Percentiles rank a stretch among this genome's conserved stretches.
These are phyloP conservation scores for Sisymbrium irio DNA, from an alignment of 345 rosid genomes.

Conservation along the genomic window DNA sequence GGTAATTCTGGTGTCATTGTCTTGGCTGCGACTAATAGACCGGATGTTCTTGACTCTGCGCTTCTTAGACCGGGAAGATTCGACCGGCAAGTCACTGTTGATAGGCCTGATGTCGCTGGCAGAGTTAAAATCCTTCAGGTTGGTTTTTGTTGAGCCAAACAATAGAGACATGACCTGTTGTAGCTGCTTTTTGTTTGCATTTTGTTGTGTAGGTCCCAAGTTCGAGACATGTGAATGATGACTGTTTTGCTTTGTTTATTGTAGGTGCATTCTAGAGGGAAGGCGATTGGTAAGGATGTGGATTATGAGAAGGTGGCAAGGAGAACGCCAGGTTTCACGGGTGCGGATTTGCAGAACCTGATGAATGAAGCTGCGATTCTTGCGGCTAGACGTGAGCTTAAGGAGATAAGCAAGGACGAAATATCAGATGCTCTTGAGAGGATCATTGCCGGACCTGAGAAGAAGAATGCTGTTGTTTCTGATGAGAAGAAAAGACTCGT, in stretches of 20 bases:
- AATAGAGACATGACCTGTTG: no score
- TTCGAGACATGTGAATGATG: no score
- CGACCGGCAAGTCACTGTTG: conserved; percentile 78
- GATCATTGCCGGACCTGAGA: conserved; percentile 97
- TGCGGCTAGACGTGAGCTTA: conserved; percentile 92
- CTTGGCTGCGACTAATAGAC: conserved; percentile 83
- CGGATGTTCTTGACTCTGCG: conserved; percentile 81
- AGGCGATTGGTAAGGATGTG: conserved; percentile 93
- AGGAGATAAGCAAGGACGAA: conserved; percentile 97
- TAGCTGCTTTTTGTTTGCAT: no score
- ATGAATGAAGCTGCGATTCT: conserved; percentile 98
- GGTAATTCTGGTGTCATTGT: conserved; percentile 89
- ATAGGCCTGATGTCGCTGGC: conserved; percentile 91
- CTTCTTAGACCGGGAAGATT: conserved; percentile 87
- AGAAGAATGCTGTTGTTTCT: conserved; percentile 91
- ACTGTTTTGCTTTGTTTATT: not conserved
- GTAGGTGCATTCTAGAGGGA: conserved; percentile 95
- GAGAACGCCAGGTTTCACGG: conserved; percentile 93
- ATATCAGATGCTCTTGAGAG: conserved; percentile 95
- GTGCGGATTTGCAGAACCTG: conserved; percentile 91
- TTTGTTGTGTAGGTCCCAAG: no score
- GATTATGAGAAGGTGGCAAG: conserved; percentile 89
- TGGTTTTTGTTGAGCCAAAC: not conserved
- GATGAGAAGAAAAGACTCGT: conserved; percentile 89
- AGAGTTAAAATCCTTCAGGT: conserved; percentile 91